Evolutionary conservation across 495 filamentous ascomycete genomes (phyloP).

Genomic region (Aspergillus avenaceus): DNA sequence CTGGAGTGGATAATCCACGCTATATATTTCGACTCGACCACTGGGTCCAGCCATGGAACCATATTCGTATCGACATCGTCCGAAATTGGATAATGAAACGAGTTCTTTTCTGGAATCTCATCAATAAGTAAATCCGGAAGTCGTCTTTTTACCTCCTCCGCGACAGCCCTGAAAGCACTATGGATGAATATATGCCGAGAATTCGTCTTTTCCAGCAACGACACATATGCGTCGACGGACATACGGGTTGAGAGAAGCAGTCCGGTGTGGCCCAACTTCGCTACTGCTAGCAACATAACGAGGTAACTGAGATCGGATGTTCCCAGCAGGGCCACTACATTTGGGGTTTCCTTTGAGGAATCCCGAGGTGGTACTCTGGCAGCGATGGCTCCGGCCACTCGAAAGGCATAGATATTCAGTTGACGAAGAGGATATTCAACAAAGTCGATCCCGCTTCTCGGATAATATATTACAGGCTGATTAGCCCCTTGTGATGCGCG

Average conservation of each 20-base stretch:
- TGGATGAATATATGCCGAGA: conserved; percentile 29
- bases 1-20: conserved; percentile 54
- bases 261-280: conserved; percentile 37
- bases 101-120: conserved; percentile 13
- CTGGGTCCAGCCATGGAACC: conserved; percentile 14
- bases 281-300: conserved; percentile 36
- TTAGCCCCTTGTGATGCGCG: conserved; percentile 19
- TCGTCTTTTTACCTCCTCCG: conserved; percentile 17
- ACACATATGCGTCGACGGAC: conserved; percentile 35
- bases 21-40: conserved; percentile 26
- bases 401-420: conserved; percentile 28
- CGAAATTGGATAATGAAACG: conserved; percentile 15
- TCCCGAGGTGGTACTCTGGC: conserved; percentile 12
- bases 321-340: conserved; percentile 36
- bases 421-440: conserved; percentile 27
- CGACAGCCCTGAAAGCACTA: conserved; percentile 18
- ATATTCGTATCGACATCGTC: conserved; percentile 17
- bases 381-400: conserved; percentile 22
- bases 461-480: conserved; percentile 28
- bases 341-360: conserved; percentile 23
- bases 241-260: conserved; percentile 42
- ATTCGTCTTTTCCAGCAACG: conserved; percentile 32
- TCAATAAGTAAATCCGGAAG: conserved; percentile 12
- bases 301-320: conserved; percentile 38
- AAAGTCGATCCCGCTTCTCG: conserved; percentile 23